phyloP scores from a whole-genome alignment of 2,329 filamentous ascomycete genomes.

The Neonectria hederae region DNA sequence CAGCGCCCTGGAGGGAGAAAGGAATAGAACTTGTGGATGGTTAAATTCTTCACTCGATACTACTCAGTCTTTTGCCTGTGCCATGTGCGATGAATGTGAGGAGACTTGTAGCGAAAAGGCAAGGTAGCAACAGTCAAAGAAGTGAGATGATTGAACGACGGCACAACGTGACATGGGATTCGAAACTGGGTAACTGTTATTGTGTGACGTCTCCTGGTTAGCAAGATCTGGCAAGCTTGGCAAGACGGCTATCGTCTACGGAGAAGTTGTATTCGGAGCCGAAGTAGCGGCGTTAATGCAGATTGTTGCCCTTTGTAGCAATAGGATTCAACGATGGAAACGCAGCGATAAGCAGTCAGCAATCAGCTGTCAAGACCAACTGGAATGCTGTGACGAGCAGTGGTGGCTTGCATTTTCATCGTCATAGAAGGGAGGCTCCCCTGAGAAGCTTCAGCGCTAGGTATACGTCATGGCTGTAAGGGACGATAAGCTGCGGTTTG shows the following conservation, averaged over 20 bases:
- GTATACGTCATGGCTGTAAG: background rate
- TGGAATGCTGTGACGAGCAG: background rate
- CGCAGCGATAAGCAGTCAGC: background rate
- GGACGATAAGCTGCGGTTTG: background rate
- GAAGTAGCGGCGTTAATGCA: background rate
- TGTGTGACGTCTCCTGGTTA: background rate
- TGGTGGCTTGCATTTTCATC: background rate
- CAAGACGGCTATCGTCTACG: background rate
- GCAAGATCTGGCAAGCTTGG: background rate
- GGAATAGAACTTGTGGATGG: constrained; percentile 10
- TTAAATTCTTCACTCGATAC: constrained; percentile 2
- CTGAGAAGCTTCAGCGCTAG: background rate
- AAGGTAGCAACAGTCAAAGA: background rate
- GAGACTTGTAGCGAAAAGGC: too few relatives aligned
- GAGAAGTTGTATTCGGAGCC: background rate
- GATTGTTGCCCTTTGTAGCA: background rate
- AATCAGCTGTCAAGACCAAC: background rate
- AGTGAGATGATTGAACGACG: background rate
- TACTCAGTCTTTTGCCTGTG: background rate
- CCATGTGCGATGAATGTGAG: background rate
- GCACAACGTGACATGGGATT: background rate
- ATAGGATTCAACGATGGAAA: background rate
- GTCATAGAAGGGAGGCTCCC: background rate
- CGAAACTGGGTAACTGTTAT: background rate
- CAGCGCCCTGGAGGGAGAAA: constrained; percentile 2